These are phyloP conservation scores for Xylaria nigripes DNA, from an alignment of 495 filamentous ascomycete species.

Conservation along the genomic window DNA sequence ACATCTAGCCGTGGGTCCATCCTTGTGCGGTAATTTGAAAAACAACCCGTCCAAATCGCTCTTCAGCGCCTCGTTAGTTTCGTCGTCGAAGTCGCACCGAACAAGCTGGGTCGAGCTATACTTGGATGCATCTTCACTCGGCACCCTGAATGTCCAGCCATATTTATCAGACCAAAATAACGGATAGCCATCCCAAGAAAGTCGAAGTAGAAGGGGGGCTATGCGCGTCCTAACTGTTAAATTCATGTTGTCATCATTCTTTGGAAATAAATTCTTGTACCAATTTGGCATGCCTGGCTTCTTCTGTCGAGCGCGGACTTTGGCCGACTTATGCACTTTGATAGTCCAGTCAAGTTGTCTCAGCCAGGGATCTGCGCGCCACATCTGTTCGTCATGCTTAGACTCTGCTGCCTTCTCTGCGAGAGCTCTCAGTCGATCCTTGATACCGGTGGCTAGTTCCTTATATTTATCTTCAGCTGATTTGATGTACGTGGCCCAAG, in stretches of 20 bases:
- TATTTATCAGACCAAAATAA: slow-evolving; percentile 87
- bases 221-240: slow-evolving; percentile 84
- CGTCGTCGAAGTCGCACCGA: slow-evolving; percentile 68
- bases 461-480: slow-evolving; percentile 81
- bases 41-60: slow-evolving; percentile 62
- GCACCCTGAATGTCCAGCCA: slow-evolving; percentile 86
- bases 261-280: slow-evolving; percentile 85
- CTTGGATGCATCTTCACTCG: slow-evolving; percentile 49
- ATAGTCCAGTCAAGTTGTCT: slow-evolving; percentile 91
- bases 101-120: slow-evolving; percentile 64
- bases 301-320: slow-evolving; percentile 79
- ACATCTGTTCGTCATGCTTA: slow-evolving; percentile 59
- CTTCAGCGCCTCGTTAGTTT: slow-evolving; percentile 52
- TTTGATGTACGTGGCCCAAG: slow-evolving; percentile 75
- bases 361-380: slow-evolving; percentile 78
- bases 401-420: slow-evolving; percentile 66
- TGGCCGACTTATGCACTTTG: slow-evolving; percentile 83
- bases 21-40: slow-evolving; percentile 94
- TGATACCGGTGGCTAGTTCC: slow-evolving; percentile 63
- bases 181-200: slow-evolving; percentile 85
- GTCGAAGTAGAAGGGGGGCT: slow-evolving; percentile 72
- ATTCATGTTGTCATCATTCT: slow-evolving; percentile 53
- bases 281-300: slow-evolving; percentile 89
- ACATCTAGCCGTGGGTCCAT: slow-evolving; percentile 79
- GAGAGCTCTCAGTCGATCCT: slow-evolving; percentile 60